These are phyloP conservation scores for Cyberlindnera japonica DNA, from an alignment of 805 yeast genomes.

Conservation along the genomic window DNA sequence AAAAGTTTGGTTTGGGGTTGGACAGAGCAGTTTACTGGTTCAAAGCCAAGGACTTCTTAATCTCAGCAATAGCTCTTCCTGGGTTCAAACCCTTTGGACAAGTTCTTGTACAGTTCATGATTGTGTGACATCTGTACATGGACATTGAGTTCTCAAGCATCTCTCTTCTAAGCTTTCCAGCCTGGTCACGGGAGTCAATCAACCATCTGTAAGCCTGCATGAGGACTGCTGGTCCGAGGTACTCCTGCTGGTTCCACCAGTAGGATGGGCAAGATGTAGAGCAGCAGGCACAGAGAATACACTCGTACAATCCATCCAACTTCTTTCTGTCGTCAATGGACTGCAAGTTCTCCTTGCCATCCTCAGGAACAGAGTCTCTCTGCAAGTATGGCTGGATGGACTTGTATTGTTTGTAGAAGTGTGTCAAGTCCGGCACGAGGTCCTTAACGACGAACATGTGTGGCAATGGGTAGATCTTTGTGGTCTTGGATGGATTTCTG, in stretches of 20 bases:
- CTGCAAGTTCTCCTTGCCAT: slow-evolving; percentile 92
- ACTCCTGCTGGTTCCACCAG: slow-evolving; percentile 99
- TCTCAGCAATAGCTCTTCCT: slow-evolving; percentile 94
- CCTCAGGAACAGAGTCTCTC: slow-evolving; percentile 69
- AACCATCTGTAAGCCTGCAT: slow-evolving; percentile 99
- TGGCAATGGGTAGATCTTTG: slow-evolving; percentile 93
- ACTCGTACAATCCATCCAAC: slow-evolving; percentile 94
- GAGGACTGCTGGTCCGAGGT: slow-evolving; percentile 96
- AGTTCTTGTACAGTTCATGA: slow-evolving; percentile 97
- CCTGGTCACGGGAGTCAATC: slow-evolving; percentile 94
- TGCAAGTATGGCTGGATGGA: slow-evolving; percentile 96
- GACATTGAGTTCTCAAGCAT: slow-evolving; percentile 97
- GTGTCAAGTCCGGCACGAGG: slow-evolving; percentile 95
- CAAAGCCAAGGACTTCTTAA: slow-evolving; percentile 88
- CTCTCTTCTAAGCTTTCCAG: slow-evolving; percentile 72
- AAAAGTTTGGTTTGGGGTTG: too few species aligned
- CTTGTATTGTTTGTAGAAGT: slow-evolving; percentile 97
- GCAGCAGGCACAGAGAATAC: slow-evolving; percentile 98
- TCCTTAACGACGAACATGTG: slow-evolving; percentile 98
- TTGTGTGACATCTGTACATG: slow-evolving; percentile 97
- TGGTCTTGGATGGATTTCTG: slow-evolving; percentile 64
- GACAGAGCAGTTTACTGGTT: too few species aligned
- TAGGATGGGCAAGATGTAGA: slow-evolving; percentile 98
- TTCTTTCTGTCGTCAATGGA: slow-evolving; percentile 90
- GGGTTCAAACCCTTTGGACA: slow-evolving; percentile 99